Evolutionary conservation across 768 basidiomycete genomes (phyloP), one percentile per base, ranked within the genome.

Genomic region (Ramaria rubella): DNA sequence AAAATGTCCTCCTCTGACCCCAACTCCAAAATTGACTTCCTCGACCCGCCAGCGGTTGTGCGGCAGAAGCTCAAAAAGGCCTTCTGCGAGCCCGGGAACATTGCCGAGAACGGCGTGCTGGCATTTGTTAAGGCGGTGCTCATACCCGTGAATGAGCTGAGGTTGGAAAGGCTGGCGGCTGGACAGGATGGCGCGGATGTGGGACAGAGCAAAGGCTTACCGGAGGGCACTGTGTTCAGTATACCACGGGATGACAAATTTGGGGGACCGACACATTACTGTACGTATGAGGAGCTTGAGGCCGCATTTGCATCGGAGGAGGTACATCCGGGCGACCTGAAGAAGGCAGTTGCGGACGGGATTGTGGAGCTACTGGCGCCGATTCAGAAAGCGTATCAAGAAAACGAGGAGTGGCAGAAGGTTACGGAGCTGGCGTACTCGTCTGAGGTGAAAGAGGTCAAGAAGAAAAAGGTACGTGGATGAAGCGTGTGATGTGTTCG

Each of bases 1-100:
- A 99, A 99, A 68, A 98, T 99, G 96, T 96, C 94, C 15, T 87
- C 94, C 1, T 98, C 95, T 1, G 95, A 98, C 63, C 93, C 93
- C 29, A 91, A 96, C 69, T 94, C 90, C 60, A 99, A 99, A 72
- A 95, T 98, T 68, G 96, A 99, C 74, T 91, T 98, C 71, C 83
- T 99, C 60, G 95, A 98, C 70, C 68, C 83, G 3, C 85, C 94
- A 0, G 87, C 90, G 27, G 80, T 76, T 40, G 81, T 97, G 49
- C 85, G 87, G 65, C 85, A 83, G 71, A 98, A 97, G 76, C 82
- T 98, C 71, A 92, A 89, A 70, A 75, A 77, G 23, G 94, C 96
- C 1, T 93, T 95, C 68, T 98, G 94, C 69, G 93, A 95, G 64
- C 92, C 94, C 63, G 94, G 94, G 15, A 93, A 89, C 66, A 73